Percentiles rank a stretch among this genome's conserved stretches.
These are phyloP conservation scores for Poterioochromonas sp. DNA, from an alignment of 352 stramenopile genomes.

Conservation along the genomic window DNA sequence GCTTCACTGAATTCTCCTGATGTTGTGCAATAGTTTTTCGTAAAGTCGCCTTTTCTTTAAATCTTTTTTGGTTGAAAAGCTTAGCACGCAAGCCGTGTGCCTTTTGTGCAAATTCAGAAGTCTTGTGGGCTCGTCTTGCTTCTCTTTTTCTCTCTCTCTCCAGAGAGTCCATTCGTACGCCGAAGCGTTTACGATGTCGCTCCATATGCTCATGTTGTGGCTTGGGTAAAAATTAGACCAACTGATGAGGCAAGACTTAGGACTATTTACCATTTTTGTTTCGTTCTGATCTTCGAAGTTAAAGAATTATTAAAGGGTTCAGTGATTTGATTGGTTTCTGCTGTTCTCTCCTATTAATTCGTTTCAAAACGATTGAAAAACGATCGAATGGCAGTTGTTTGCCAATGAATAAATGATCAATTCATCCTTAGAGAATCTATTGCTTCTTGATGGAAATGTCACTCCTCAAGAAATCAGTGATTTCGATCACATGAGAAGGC, in stretches of 20 bases:
- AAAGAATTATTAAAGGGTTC: too few species aligned
- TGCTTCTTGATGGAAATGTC: neutral
- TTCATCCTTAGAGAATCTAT: neutral
- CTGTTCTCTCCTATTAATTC: too few species aligned
- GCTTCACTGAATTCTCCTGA: constrained; percentile 96
- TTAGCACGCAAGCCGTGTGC: constrained; percentile 95
- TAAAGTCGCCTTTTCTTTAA: constrained; percentile 99
- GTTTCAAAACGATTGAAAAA: too few species aligned
- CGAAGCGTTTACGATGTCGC: constrained; percentile 97
- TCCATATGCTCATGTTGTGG: constrained; percentile 97
- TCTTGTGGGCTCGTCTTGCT: constrained; percentile 90
- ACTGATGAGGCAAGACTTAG: too few species aligned
- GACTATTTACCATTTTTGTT: too few species aligned
- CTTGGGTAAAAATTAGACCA: constrained; percentile 34
- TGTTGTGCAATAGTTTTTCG: constrained; percentile 96
- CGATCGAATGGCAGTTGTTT: too few species aligned
- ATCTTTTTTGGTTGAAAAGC: constrained; percentile 97
- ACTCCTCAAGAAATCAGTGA: neutral
- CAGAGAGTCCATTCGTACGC: constrained; percentile 88
- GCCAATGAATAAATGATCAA: too few species aligned
- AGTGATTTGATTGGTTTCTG: too few species aligned
- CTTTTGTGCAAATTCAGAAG: constrained; percentile 96
- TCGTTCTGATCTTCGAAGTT: too few species aligned
- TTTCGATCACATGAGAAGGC: neutral
- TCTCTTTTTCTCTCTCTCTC: constrained; percentile 97